Percentiles rank a stretch among this genome's conserved stretches.
These are phyloP conservation scores for Suhomyces ambrosiae DNA, from an alignment of 1,139 yeast species.

Conservation along the genomic window DNA sequence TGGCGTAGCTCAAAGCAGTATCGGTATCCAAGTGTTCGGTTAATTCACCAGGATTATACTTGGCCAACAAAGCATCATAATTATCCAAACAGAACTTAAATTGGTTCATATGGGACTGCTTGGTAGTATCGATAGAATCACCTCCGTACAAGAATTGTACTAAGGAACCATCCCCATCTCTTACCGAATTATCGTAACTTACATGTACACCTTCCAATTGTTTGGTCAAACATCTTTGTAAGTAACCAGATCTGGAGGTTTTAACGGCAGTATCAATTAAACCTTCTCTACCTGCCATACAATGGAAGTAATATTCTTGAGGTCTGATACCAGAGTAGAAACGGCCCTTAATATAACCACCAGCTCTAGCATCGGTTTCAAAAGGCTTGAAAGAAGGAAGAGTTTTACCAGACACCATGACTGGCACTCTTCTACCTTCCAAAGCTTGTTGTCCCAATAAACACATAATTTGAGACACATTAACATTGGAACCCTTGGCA, in stretches of 20 bases:
- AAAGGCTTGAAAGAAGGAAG: slow-evolving; percentile 95
- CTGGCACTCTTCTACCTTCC: slow-evolving; percentile 99
- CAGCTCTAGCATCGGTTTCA: slow-evolving; percentile 97
- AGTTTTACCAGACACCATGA: slow-evolving; percentile 98
- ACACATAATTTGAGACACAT: slow-evolving; percentile 99
- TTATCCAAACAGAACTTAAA: slow-evolving; percentile 92
- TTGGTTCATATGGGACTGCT: slow-evolving; percentile 91
- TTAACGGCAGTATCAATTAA: slow-evolving; percentile 98
- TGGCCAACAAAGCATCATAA: slow-evolving; percentile 80
- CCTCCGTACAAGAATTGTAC: slow-evolving; percentile 98
- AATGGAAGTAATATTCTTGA: slow-evolving; percentile 99
- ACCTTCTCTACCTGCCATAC: slow-evolving; percentile 99
- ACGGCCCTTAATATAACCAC: slow-evolving; percentile 97
- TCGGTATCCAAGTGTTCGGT: slow-evolving; percentile 80
- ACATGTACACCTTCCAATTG: slow-evolving; percentile 97
- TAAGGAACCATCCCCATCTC: slow-evolving; percentile 94
- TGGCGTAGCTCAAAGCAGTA: slow-evolving; percentile 74
- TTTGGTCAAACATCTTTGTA: slow-evolving; percentile 97
- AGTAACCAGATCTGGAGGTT: slow-evolving; percentile 97
- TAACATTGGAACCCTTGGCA: slow-evolving; percentile 98
- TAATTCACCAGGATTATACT: slow-evolving; percentile 82
- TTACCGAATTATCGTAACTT: slow-evolving; percentile 89
- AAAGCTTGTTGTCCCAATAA: slow-evolving; percentile 97
- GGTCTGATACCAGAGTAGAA: slow-evolving; percentile 98
- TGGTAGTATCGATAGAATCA: slow-evolving; percentile 91